Evolutionary conservation across 2,329 filamentous ascomycete genomes (phyloP).

Genomic region (Sphaerostilbella broomeana): DNA sequence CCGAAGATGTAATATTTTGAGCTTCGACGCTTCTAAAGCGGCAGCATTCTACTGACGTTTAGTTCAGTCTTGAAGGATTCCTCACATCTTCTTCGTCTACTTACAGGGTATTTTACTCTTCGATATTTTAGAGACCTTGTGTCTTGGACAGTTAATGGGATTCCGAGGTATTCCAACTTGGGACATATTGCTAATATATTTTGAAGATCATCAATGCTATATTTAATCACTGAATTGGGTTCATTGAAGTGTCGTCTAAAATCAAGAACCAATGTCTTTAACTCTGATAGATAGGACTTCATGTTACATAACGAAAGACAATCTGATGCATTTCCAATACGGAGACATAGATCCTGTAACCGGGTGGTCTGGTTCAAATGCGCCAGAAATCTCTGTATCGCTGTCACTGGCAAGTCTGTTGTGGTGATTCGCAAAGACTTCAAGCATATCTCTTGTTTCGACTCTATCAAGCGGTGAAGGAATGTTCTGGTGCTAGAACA

Average conservation of each 20-base stretch:
- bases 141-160: not conserved
- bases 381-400: not conserved
- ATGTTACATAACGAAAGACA: not conserved
- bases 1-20: not conserved
- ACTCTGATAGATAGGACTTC: not conserved
- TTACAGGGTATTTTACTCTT: not conserved
- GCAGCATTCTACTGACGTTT: not conserved
- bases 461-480: not conserved
- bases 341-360: not conserved
- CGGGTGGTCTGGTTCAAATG: not conserved
- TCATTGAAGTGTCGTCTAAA: not conserved
- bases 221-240: not conserved
- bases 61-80: not conserved
- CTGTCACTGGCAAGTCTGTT: not conserved
- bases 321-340: not conserved
- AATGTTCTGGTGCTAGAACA: not conserved
- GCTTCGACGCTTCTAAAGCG: not conserved
- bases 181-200: not conserved
- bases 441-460: not conserved
- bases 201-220: not conserved
- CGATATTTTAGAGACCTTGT: not conserved
- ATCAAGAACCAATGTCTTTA: not conserved
- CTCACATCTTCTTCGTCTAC: not conserved
- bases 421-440: not conserved
- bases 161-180: not conserved